phyloP scores from a whole-genome alignment of 148 eudicot genomes.

The Chenopodium album region DNA sequence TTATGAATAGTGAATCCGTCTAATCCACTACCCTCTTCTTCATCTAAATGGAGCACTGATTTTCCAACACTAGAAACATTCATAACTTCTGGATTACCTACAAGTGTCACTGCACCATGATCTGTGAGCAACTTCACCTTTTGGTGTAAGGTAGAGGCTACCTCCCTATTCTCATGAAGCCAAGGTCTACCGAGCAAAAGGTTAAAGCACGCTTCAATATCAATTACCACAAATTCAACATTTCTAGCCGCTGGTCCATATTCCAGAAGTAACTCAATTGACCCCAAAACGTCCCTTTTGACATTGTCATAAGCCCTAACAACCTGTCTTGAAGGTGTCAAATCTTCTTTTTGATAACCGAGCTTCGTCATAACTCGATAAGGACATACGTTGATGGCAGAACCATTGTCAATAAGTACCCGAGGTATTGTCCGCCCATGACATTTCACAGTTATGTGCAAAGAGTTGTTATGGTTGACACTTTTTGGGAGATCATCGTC shows the following conservation, averaged over 20 bases:
- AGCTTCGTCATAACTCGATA: neutral
- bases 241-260: neutral
- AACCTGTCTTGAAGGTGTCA: neutral
- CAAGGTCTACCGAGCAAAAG: neutral
- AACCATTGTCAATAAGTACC: neutral
- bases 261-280: neutral
- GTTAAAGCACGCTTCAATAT: slow-evolving; percentile 4
- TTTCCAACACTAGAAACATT: too few species aligned
- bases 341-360: neutral
- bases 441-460: neutral
- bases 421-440: neutral
- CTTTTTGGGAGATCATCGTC: neutral
- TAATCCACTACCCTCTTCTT: too few species aligned
- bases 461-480: neutral
- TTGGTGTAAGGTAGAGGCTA: slow-evolving; percentile 1
- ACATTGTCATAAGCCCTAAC: neutral
- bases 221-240: slow-evolving; percentile 3
- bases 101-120: neutral
- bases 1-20: too few species aligned
- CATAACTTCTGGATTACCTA: neutral
- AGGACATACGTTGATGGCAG: neutral
- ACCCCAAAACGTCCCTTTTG: neutral
- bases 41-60: too few species aligned
- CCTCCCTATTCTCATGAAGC: neutral
- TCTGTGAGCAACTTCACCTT: neutral